These are phyloP conservation scores for Cyclocybe cylindracea DNA, from an alignment of 768 basidiomycete genomes.

Conservation along the genomic window DNA sequence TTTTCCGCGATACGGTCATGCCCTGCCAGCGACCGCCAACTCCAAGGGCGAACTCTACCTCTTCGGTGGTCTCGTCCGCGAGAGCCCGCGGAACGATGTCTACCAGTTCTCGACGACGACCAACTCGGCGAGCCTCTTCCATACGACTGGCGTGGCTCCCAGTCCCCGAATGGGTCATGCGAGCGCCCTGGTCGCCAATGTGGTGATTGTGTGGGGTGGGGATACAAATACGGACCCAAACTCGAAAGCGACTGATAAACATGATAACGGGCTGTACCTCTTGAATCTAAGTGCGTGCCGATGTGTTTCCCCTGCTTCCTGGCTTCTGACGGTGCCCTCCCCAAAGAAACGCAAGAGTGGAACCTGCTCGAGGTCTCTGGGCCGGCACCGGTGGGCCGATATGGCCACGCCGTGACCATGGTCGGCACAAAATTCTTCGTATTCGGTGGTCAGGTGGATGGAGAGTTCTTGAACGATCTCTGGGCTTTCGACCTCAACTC, in stretches of 20 bases:
- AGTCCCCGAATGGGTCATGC: conserved; percentile 95
- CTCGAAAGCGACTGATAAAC: conserved; percentile 64
- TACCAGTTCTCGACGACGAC: conserved; percentile 86
- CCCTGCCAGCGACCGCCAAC: conserved; percentile 78
- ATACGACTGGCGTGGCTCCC: conserved; percentile 88
- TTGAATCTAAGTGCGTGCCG: conserved; percentile 83
- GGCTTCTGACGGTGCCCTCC: conserved; percentile 3
- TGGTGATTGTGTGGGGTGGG: conserved; percentile 97
- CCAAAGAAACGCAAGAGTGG: conserved; percentile 90
- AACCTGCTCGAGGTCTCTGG: conserved; percentile 81
- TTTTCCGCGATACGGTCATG: conserved; percentile 96
- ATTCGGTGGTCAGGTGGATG: conserved; percentile 96
- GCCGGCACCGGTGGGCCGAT: conserved; percentile 81
- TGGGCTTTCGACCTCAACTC: conserved; percentile 97
- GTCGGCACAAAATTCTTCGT: conserved; percentile 87
- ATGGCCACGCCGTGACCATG: conserved; percentile 96
- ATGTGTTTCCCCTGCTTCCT: neutral
- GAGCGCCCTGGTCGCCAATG: conserved; percentile 92
- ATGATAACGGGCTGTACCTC: conserved; percentile 93
- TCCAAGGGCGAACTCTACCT: conserved; percentile 90
- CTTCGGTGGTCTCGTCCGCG: conserved; percentile 95
- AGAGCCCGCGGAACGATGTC: conserved; percentile 87
- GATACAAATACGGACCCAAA: conserved; percentile 84
- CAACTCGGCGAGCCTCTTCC: conserved; percentile 76
- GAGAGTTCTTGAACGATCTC: conserved; percentile 91